These are phyloP conservation scores for Auricularia sp. DNA, from an alignment of 768 basidiomycete species.

Conservation along the genomic window DNA sequence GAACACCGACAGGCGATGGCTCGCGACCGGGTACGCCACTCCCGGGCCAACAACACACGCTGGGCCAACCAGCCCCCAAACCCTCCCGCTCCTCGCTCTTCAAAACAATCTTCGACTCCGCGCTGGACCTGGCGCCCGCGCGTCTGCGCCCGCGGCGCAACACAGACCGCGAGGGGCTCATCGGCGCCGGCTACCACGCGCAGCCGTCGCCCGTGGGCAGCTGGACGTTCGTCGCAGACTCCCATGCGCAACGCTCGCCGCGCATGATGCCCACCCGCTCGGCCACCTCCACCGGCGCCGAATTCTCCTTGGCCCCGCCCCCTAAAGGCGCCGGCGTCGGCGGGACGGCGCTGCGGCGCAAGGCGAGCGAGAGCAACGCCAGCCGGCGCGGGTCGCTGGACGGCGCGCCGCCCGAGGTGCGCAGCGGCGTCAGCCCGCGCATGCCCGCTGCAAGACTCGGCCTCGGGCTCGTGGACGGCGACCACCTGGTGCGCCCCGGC, in stretches of 20 bases:
- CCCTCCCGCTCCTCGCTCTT: slow-evolving; percentile 31
- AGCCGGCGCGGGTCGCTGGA: neutral
- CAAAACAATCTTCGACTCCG: neutral
- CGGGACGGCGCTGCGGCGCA: neutral
- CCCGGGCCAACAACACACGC: slow-evolving; percentile 12
- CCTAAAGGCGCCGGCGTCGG: neutral
- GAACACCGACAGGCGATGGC: neutral
- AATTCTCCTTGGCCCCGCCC: neutral
- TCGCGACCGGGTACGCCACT: slow-evolving; percentile 16
- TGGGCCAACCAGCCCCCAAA: slow-evolving; percentile 46
- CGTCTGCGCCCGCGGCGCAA: neutral
- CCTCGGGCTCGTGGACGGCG: neutral
- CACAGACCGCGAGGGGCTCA: neutral
- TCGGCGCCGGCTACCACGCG: neutral
- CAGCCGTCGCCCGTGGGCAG: neutral
- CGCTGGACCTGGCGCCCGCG: neutral
- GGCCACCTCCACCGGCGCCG: neutral
- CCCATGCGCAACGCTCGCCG: neutral
- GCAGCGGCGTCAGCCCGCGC: neutral
- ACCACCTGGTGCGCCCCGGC: neutral
- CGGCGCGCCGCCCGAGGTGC: neutral
- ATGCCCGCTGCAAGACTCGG: neutral
- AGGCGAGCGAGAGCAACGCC: neutral
- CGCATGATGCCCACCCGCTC: neutral
- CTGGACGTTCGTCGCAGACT: neutral